These are phyloP conservation scores for Strigomonas oncopelti DNA, from an alignment of 208 protist species.

Conservation along the genomic window DNA sequence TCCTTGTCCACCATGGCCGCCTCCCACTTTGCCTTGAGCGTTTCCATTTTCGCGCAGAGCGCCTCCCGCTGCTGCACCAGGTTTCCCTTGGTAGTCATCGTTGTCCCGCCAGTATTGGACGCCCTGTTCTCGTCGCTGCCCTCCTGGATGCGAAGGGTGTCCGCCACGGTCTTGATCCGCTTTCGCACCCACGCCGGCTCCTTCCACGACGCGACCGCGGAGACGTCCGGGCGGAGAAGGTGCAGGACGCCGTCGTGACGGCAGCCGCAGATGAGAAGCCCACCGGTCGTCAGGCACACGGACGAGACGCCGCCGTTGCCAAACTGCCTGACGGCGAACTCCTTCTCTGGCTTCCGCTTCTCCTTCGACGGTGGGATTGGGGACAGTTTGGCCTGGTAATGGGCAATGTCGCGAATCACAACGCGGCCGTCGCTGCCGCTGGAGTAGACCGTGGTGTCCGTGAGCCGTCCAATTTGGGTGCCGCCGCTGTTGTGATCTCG, in stretches of 20 bases:
- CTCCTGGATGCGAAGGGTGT: neutral
- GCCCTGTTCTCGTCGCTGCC: neutral
- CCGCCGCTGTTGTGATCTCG: conserved; percentile 73
- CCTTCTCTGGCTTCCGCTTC: conserved; percentile 53
- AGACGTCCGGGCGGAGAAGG: neutral
- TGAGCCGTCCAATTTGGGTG: conserved; percentile 33
- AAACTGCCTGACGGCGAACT: conserved; percentile 39
- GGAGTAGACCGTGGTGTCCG: conserved; percentile 43
- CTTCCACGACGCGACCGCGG: conserved; percentile 26
- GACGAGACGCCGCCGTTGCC: conserved; percentile 47
- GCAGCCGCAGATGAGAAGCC: conserved; percentile 21
- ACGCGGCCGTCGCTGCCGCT: conserved; percentile 60
- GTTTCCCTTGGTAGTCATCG: neutral
- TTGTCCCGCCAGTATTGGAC: neutral
- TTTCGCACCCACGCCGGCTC: conserved; percentile 32
- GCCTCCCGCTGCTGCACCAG: neutral
- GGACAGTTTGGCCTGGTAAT: conserved; percentile 56
- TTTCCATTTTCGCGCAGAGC: conserved; percentile 17
- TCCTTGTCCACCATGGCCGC: conserved; percentile 35
- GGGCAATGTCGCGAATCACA: conserved; percentile 56
- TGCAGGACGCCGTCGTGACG: conserved; percentile 21
- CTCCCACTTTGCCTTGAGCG: conserved; percentile 45
- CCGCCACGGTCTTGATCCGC: neutral
- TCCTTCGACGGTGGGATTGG: conserved; percentile 75
- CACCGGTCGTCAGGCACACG: conserved; percentile 15